A percentile compares a stretch with the other conserved stretches of the same genome.
These are phyloP conservation scores for Verticillium dahliae DNA, from an alignment of 2,329 filamentous ascomycete species.

Conservation along the genomic window DNA sequence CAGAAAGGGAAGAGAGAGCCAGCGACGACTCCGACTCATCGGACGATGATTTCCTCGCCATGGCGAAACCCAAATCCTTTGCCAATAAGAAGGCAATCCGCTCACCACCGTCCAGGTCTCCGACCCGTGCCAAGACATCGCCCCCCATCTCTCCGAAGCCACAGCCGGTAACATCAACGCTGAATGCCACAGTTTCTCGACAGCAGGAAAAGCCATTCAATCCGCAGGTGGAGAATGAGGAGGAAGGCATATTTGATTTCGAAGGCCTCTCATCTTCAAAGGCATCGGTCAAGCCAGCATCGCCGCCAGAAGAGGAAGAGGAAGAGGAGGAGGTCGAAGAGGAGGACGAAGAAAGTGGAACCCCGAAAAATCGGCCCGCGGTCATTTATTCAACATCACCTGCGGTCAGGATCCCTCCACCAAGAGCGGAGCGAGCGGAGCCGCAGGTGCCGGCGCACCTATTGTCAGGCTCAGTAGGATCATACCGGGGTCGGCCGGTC, in stretches of 20 bases:
- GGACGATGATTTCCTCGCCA: constrained; percentile 33
- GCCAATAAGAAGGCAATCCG: constrained; percentile 17
- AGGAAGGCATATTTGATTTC: constrained; percentile 40
- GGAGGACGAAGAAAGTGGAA: constrained; percentile 3
- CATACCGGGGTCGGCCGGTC: constrained; percentile 48
- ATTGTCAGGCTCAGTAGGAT: constrained; percentile 36
- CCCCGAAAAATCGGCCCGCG: background rate
- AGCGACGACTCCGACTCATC: constrained; percentile 25
- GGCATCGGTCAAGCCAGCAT: constrained; percentile 15
- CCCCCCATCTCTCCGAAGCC: background rate
- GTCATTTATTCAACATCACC: constrained; percentile 35
- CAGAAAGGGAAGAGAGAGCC: constrained; percentile 5
- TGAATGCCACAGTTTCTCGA: background rate
- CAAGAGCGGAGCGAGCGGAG: constrained; percentile 8
- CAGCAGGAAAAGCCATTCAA: background rate
- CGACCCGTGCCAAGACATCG: constrained; percentile 5
- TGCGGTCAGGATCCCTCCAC: constrained; percentile 31
- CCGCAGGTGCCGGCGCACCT: constrained; percentile 15
- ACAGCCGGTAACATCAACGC: background rate
- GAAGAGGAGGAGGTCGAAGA: constrained; percentile 21
- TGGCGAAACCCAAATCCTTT: constrained; percentile 27
- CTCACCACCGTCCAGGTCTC: constrained; percentile 5
- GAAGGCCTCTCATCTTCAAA: constrained; percentile 28
- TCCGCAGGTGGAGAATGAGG: constrained; percentile 7
- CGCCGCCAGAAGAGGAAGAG: constrained; percentile 26